A percentile compares a stretch with the other conserved stretches of the same genome.
These are phyloP conservation scores for Debaryomycetaceae sp. DNA, from an alignment of 1,139 yeast species.

Conservation along the genomic window DNA sequence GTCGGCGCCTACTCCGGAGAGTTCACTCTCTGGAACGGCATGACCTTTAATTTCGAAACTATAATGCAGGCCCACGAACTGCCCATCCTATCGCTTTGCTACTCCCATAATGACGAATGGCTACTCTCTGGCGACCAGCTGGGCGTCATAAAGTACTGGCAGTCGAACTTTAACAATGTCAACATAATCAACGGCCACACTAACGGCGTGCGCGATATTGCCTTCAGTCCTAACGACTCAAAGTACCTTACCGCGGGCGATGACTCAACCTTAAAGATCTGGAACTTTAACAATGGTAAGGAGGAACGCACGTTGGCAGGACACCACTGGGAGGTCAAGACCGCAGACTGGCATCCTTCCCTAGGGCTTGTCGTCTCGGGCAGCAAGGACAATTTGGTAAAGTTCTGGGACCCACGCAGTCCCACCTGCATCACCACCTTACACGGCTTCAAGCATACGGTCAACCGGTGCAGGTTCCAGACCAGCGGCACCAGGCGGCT, in stretches of 20 bases:
- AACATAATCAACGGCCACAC: slow-evolving; percentile 74
- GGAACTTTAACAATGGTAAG: slow-evolving; percentile 87
- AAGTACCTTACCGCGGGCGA: slow-evolving; percentile 89
- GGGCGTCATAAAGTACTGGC: slow-evolving; percentile 92
- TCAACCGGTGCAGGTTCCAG: slow-evolving; percentile 75
- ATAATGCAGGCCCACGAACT: slow-evolving; percentile 98
- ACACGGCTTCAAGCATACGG: slow-evolving; percentile 90
- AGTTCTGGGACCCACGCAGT: slow-evolving; percentile 91
- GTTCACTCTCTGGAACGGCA: slow-evolving; percentile 94
- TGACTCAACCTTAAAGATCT: slow-evolving; percentile 78
- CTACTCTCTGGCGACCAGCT: slow-evolving; percentile 86
- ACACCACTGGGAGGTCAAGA: slow-evolving; percentile 98
- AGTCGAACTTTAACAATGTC: slow-evolving; percentile 93
- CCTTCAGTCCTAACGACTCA: slow-evolving; percentile 83
- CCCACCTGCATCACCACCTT: slow-evolving; percentile 66
- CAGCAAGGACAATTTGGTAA: slow-evolving; percentile 86
- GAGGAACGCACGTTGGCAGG: slow-evolving; percentile 78
- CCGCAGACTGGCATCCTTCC: slow-evolving; percentile 93
- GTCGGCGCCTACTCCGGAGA: slow-evolving; percentile 94
- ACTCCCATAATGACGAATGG: slow-evolving; percentile 93
- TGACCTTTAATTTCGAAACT: slow-evolving; percentile 90
- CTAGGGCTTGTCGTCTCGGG: slow-evolving; percentile 80
- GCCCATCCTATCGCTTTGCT: slow-evolving; percentile 69
- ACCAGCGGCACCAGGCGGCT: slow-evolving; percentile 56
- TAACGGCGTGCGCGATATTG: slow-evolving; percentile 75